Percentiles rank a stretch among this genome's conserved stretches.
Evolutionary conservation across 208 protist species (phyloP).

Genomic region (Lotmaria passim): DNA sequence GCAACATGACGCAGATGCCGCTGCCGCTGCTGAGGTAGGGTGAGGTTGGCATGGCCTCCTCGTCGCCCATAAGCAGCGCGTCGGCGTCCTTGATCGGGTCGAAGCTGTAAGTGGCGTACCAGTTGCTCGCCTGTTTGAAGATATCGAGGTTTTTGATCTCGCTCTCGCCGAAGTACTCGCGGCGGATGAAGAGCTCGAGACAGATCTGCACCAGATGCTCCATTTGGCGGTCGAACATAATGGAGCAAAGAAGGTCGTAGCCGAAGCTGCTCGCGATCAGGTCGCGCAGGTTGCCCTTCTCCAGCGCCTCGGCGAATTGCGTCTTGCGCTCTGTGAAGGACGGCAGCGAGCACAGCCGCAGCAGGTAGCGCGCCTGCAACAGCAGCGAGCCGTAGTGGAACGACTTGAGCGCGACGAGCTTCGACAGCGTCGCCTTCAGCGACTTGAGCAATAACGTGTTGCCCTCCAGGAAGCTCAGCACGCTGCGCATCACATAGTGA

Average conservation of each 20-base stretch:
- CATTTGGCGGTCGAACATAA: conserved; percentile 81
- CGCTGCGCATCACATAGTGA: conserved; percentile 61
- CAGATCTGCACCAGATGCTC: conserved; percentile 74
- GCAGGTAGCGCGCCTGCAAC: conserved; percentile 72
- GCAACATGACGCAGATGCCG: conserved; percentile 66
- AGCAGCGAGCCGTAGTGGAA: conserved; percentile 64
- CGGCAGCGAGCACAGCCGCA: conserved; percentile 73
- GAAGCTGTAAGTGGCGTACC: conserved; percentile 70
- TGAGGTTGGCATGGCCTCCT: background rate
- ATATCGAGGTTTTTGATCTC: conserved; percentile 69
- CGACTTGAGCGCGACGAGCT: conserved; percentile 57
- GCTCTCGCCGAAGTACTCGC: conserved; percentile 79
- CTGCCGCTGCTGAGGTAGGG: conserved; percentile 21
- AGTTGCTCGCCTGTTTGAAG: conserved; percentile 48
- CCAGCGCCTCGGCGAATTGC: conserved; percentile 58
- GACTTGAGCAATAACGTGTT: conserved; percentile 71
- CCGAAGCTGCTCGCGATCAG: conserved; percentile 69
- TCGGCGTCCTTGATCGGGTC: conserved; percentile 56
- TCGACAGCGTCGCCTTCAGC: conserved; percentile 51
- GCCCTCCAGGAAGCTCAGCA: conserved; percentile 63
- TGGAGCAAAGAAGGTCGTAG: conserved; percentile 73
- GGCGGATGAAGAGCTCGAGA: conserved; percentile 79
- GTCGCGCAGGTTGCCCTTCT: conserved; percentile 50
- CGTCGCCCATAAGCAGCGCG: conserved; percentile 26
- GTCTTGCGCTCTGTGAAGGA: conserved; percentile 81